phyloP scores from a whole-genome alignment of 176 grass and related monocot species.

The Panicum miliaceum region DNA sequence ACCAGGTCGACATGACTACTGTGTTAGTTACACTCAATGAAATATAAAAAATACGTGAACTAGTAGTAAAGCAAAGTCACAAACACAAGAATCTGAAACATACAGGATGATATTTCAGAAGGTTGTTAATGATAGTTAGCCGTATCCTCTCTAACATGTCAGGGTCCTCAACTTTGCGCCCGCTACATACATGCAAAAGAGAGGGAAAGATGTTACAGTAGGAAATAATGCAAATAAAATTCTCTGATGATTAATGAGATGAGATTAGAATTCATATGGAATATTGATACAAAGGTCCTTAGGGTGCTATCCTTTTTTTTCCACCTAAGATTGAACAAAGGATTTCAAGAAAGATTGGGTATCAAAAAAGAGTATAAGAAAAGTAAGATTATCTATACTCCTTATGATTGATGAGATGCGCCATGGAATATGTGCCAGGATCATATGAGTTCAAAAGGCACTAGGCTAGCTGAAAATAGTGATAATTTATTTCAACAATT shows the following conservation, averaged over 20 bases:
- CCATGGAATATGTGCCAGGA: not conserved
- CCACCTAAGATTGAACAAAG: not conserved
- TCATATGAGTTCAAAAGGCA: not conserved
- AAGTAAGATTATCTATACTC: not conserved
- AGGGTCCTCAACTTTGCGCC: slow-evolving; percentile 93
- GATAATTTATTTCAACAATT: not conserved
- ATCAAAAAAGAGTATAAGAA: too few species aligned
- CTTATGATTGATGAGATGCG: not conserved
- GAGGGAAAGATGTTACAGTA: slow-evolving; percentile 17
- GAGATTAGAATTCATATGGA: not conserved
- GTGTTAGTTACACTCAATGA: slow-evolving; percentile 20
- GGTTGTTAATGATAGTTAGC: slow-evolving; percentile 96
- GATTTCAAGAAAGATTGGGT: not conserved
- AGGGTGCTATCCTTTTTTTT: not conserved
- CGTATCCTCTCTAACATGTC: slow-evolving; percentile 92
- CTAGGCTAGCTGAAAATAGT: not conserved
- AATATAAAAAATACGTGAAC: slow-evolving; percentile 18
- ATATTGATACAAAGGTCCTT: not conserved
- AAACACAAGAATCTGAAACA: slow-evolving; percentile 46
- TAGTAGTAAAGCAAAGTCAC: slow-evolving; percentile 6
- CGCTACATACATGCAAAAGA: slow-evolving; percentile 55
- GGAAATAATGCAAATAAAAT: not conserved
- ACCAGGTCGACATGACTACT: not conserved
- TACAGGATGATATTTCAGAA: slow-evolving; percentile 97
- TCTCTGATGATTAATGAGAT: not conserved